phyloP scores from a whole-genome alignment of 495 filamentous ascomycete species.

The Aspergillus sclerotioniger region DNA sequence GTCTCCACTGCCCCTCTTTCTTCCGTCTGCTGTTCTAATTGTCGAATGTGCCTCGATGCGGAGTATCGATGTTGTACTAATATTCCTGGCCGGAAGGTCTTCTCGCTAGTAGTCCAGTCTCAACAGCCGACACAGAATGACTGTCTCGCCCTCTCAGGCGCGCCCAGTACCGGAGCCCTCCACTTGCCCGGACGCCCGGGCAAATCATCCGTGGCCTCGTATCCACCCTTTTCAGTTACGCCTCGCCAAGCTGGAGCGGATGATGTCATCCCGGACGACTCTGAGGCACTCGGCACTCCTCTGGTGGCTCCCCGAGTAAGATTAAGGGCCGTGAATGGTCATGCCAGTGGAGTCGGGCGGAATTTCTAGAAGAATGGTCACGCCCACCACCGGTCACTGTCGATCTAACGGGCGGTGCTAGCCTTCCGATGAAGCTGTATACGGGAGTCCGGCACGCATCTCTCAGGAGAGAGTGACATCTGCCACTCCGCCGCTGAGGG shows the following conservation, averaged over 20 bases:
- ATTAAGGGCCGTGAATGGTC: slow-evolving; percentile 10
- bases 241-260: slow-evolving; percentile 10
- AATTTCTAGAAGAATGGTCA: slow-evolving; percentile 10
- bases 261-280: slow-evolving; percentile 14
- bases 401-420: slow-evolving; percentile 4
- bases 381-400: neutral
- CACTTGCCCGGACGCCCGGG: neutral
- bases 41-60: neutral
- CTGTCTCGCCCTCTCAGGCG: too few relatives aligned
- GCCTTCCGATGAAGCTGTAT: neutral
- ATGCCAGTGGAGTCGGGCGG: slow-evolving; percentile 8
- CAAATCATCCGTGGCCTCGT: slow-evolving; percentile 2
- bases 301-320: slow-evolving; percentile 9
- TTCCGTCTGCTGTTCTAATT: neutral
- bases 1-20: slow-evolving; percentile 13
- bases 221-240: neutral
- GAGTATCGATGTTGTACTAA: neutral
- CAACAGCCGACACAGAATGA: neutral
- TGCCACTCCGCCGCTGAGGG: neutral
- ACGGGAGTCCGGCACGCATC: neutral
- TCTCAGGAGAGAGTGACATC: neutral
- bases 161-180: neutral
- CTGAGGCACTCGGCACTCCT: slow-evolving; percentile 8
- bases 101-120: neutral
- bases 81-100: neutral